phyloP scores from a whole-genome alignment of 2,329 filamentous ascomycete genomes.

The Neonectria magnoliae region DNA sequence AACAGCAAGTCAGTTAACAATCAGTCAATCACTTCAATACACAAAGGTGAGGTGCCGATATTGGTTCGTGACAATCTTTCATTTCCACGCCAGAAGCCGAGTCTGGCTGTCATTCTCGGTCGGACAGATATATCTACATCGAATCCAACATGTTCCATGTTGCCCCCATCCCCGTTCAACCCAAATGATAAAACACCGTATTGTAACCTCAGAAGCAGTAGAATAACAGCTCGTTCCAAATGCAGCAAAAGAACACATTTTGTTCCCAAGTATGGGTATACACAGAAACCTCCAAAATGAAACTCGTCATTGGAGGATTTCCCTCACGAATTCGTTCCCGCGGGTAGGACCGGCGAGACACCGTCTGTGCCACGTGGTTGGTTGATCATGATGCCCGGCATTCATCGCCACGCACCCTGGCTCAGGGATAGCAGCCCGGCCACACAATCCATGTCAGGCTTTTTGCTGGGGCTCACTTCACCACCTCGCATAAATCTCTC shows the following conservation, averaged over 20 bases:
- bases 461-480: conserved; percentile 74
- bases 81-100: conserved; percentile 33
- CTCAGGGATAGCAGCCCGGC: conserved; percentile 89
- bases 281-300: conserved; percentile 23
- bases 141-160: conserved; percentile 26
- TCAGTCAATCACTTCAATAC: background rate
- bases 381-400: conserved; percentile 4
- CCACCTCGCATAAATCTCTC: conserved; percentile 76
- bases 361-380: conserved; percentile 20
- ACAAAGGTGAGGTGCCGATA: background rate
- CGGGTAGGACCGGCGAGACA: conserved; percentile 10
- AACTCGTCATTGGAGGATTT: conserved; percentile 25
- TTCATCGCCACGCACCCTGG: conserved; percentile 85
- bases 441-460: conserved; percentile 86
- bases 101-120: conserved; percentile 26
- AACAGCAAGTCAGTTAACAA: background rate
- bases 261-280: conserved; percentile 29
- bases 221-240: conserved; percentile 29
- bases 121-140: conserved; percentile 40
- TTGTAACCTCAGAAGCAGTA: conserved; percentile 25
- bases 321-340: conserved; percentile 21
- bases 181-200: conserved; percentile 35
- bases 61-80: conserved; percentile 24
- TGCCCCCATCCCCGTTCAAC: conserved; percentile 16
- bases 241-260: conserved; percentile 18